These are phyloP conservation scores for Rhazya stricta DNA, from an alignment of 257 asterid genomes.

Conservation along the genomic window DNA sequence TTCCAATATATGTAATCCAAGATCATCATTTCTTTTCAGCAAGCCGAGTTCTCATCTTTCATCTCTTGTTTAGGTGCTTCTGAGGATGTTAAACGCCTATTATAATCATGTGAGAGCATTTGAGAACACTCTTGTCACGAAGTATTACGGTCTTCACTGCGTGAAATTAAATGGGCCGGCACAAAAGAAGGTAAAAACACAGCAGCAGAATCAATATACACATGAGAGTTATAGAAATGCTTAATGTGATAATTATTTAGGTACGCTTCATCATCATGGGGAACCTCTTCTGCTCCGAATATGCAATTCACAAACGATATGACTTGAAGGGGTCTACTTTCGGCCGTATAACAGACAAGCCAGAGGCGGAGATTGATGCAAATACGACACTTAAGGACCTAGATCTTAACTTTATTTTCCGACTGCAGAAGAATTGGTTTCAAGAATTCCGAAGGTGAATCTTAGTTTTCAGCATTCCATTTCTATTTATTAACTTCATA, in stretches of 20 bases:
- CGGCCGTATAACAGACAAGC: slow-evolving; percentile 81
- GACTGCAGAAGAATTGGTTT: slow-evolving; percentile 77
- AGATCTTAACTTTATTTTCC: slow-evolving; percentile 77
- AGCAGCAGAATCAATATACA: background rate
- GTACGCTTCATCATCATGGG: slow-evolving; percentile 91
- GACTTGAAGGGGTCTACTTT: slow-evolving; percentile 95
- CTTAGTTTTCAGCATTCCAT: background rate
- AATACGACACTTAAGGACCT: slow-evolving; percentile 90
- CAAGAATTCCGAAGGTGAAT: slow-evolving; percentile 72
- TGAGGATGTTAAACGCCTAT: slow-evolving; percentile 44
- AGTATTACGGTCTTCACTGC: slow-evolving; percentile 43
- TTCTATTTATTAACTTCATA: background rate
- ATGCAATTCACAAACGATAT: slow-evolving; percentile 64
- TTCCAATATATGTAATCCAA: background rate
- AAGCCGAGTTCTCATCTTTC: background rate
- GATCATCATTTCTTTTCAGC: slow-evolving; percentile 7
- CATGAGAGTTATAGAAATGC: background rate
- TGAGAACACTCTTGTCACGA: slow-evolving; percentile 38
- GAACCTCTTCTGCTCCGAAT: slow-evolving; percentile 70
- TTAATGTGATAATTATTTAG: slow-evolving; percentile 31
- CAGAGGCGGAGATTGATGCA: slow-evolving; percentile 80
- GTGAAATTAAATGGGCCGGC: slow-evolving; percentile 39
- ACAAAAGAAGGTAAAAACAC: slow-evolving; percentile 57
- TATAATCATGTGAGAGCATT: slow-evolving; percentile 38
- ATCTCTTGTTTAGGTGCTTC: slow-evolving; percentile 27